These are phyloP conservation scores for Carallia pectinifolia DNA, from an alignment of 345 rosid species.

Conservation along the genomic window DNA sequence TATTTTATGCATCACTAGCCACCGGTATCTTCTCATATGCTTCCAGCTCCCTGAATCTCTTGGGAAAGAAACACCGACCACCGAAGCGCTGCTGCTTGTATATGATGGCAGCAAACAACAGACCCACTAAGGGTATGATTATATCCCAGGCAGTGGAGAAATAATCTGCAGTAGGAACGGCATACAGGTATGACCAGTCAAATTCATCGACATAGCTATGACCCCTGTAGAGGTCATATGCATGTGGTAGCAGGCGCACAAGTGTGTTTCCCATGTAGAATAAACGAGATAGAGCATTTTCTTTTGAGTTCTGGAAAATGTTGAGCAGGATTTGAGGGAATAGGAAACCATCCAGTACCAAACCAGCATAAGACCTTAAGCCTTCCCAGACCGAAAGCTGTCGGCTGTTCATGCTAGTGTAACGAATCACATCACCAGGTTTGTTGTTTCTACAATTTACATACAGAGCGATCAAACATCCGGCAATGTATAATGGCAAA, in stretches of 20 bases:
- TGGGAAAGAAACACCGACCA: slow-evolving; percentile 25
- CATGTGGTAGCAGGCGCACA: slow-evolving; percentile 22
- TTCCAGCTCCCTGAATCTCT: slow-evolving; percentile 12
- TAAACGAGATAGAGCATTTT: slow-evolving; percentile 18
- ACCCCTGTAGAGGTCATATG: slow-evolving; percentile 25
- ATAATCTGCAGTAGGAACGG: slow-evolving; percentile 34
- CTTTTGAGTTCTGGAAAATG: slow-evolving; percentile 19
- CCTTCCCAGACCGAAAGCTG: slow-evolving; percentile 15
- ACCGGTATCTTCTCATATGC: slow-evolving; percentile 24
- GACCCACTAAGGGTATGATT: slow-evolving; percentile 25
- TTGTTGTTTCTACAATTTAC: slow-evolving; percentile 14
- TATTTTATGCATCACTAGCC: slow-evolving; percentile 14
- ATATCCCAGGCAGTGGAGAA: slow-evolving; percentile 47
- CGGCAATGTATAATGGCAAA: slow-evolving; percentile 16
- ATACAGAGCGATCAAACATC: slow-evolving; percentile 16
- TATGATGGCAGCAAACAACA: slow-evolving; percentile 18
- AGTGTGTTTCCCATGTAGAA: slow-evolving; percentile 28
- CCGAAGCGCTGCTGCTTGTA: slow-evolving; percentile 26
- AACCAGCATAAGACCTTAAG: slow-evolving; percentile 25
- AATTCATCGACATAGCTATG: slow-evolving; percentile 2
- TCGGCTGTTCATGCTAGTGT: background rate
- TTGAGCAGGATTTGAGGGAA: slow-evolving; percentile 33
- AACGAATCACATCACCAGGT: background rate
- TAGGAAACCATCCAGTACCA: slow-evolving; percentile 29
- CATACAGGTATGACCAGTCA: slow-evolving; percentile 39